Evolutionary conservation across 176 grass and related monocot species (phyloP).

Genomic region (Tillandsia leiboldiana): DNA sequence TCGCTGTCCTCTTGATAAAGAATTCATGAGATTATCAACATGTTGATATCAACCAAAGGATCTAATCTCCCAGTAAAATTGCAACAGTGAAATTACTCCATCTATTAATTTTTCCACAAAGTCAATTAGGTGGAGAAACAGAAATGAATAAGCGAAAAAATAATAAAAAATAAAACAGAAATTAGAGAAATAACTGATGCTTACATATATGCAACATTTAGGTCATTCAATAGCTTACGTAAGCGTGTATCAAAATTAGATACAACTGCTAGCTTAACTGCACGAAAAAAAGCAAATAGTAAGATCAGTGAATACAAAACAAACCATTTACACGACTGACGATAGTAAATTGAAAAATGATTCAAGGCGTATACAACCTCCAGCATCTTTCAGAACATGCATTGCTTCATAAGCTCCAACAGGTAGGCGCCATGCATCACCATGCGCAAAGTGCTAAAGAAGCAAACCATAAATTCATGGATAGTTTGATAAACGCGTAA

Average conservation of each 20-base stretch:
- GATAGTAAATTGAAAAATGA: constrained; percentile 15
- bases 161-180: not conserved
- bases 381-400: constrained; percentile 47
- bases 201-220: constrained; percentile 67
- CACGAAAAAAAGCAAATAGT: constrained; percentile 22
- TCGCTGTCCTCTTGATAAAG: not conserved
- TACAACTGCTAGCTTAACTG: constrained; percentile 92
- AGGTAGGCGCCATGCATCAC: constrained; percentile 72
- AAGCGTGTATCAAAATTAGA: constrained; percentile 86
- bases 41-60: not conserved
- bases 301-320: constrained; percentile 1
- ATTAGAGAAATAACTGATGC: not conserved
- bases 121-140: not conserved
- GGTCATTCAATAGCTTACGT: constrained; percentile 60
- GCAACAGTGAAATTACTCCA: not conserved
- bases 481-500: not conserved
- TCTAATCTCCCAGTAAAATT: not conserved
- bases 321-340: constrained; percentile 4
- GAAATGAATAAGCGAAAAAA: not conserved
- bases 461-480: constrained; percentile 4
- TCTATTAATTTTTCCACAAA: not conserved
- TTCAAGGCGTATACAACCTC: constrained; percentile 52
- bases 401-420: constrained; percentile 46
- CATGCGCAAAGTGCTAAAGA: constrained; percentile 53
- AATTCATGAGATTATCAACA: not conserved